A percentile compares a stretch with the other conserved stretches of the same genome.
phyloP scores from a whole-genome alignment of 2,329 filamentous ascomycete genomes.

The Trichophaea hybrida region DNA sequence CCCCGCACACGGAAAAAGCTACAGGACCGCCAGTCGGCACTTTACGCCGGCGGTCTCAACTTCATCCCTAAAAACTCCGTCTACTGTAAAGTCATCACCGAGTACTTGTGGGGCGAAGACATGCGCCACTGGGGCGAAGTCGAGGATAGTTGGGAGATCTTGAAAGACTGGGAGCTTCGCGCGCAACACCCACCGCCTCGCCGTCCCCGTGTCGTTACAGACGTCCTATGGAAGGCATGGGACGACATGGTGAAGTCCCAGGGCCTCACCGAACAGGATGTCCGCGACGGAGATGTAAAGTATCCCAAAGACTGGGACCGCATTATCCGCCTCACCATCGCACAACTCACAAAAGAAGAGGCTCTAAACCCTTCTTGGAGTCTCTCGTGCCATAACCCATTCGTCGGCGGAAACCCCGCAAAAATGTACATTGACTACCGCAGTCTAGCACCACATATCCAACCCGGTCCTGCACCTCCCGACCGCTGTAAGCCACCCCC shows the following conservation, averaged over 20 bases:
- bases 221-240: neutral
- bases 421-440: slow-evolving; percentile 12
- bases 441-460: slow-evolving; percentile 7
- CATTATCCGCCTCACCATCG: slow-evolving; percentile 5
- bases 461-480: slow-evolving; percentile 1
- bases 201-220: neutral
- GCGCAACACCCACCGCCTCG: neutral
- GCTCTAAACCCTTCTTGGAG: neutral
- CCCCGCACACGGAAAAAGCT: slow-evolving; percentile 7
- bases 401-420: neutral
- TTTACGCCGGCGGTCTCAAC: neutral
- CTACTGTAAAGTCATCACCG: slow-evolving; percentile 9
- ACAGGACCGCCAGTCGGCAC: neutral
- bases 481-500: neutral
- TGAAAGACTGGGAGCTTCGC: neutral
- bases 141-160: neutral
- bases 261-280: neutral
- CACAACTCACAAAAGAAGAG: neutral
- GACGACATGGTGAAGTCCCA: neutral
- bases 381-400: neutral
- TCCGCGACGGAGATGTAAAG: slow-evolving; percentile 4
- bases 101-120: slow-evolving; percentile 6
- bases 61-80: neutral
- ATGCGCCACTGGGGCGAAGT: neutral
- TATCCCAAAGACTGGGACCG: slow-evolving; percentile 6